Conservation (phyloP, 768 basidiomycete genomes). For the Leucocoprinus birnbaumii region DNA sequence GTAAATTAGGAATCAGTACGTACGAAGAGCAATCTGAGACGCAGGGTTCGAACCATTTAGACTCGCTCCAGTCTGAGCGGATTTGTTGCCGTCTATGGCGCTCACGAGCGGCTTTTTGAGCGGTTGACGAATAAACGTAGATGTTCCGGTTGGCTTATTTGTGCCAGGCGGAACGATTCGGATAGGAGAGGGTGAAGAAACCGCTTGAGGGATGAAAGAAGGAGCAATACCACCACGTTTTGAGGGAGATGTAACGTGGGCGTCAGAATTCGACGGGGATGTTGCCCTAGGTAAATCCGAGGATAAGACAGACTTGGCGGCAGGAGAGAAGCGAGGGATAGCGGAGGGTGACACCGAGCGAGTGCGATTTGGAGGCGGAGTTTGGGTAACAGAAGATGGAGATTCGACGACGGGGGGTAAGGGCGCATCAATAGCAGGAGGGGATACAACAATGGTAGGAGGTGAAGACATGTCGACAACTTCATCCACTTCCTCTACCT, state of each 20-base stretch:
- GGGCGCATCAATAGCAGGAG: too few species aligned
- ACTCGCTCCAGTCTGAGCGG: conserved; percentile 17
- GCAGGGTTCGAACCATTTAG: conserved; percentile 64
- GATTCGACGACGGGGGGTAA: conserved; percentile 5
- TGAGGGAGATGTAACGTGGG: conserved; percentile 48
- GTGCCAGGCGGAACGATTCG: conserved; percentile 24
- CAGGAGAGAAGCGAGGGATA: conserved; percentile 44
- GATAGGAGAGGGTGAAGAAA: conserved; percentile 42
- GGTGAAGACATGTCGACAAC: conserved; percentile 3
- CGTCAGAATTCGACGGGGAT: conserved; percentile 21
- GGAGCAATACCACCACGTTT: conserved; percentile 46
- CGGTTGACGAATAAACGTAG: conserved; percentile 45
- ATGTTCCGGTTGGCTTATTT: conserved; percentile 27
- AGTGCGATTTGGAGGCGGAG: conserved; percentile 29
- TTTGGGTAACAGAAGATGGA: conserved; percentile 17
- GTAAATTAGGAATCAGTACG: conserved; percentile 44
- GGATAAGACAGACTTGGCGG: conserved; percentile 32
- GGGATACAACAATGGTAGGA: too few species aligned
- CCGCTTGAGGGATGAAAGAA: conserved; percentile 63
- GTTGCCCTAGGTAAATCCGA: background rate
- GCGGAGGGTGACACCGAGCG: conserved; percentile 40
- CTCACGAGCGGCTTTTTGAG: conserved; percentile 34
- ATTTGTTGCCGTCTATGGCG: conserved; percentile 22
- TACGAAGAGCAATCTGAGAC: conserved; percentile 53
- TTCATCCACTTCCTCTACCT: conserved; percentile 14